Conservation (phyloP, 768 basidiomycete species). For the Rhodotorula taiwanensis region DNA sequence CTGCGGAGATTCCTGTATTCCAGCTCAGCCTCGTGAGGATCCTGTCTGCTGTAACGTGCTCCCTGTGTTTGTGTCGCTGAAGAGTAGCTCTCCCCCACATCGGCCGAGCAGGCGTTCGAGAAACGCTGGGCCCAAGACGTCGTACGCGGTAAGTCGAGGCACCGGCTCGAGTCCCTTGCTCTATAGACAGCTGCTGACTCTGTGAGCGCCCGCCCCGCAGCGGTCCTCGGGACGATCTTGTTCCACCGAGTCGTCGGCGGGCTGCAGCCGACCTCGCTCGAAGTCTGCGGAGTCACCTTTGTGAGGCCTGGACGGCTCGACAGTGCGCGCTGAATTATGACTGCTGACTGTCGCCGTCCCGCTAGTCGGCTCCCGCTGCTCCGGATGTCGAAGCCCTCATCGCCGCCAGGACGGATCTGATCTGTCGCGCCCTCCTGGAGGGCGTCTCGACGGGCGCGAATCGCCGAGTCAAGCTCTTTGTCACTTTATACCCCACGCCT, state of each 20-base stretch:
- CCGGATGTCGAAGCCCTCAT: slow-evolving; percentile 13
- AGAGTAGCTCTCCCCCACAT: too few relatives aligned
- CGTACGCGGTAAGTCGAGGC: not conserved
- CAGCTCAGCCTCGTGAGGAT: too few relatives aligned
- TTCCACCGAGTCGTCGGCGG: slow-evolving; percentile 27
- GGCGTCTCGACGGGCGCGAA: too few relatives aligned
- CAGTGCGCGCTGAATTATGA: not conserved
- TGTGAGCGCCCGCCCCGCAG: too few relatives aligned
- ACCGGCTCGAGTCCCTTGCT: too few relatives aligned
- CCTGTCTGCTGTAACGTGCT: too few relatives aligned
- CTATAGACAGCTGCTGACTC: too few relatives aligned
- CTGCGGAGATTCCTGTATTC: too few relatives aligned
- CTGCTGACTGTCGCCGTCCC: not conserved
- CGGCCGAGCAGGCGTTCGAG: too few relatives aligned
- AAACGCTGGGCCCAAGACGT: too few relatives aligned
- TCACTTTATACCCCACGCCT: slow-evolving; percentile 24
- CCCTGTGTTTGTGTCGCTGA: too few relatives aligned
- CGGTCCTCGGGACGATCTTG: not conserved
- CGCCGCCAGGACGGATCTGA: slow-evolving; percentile 12
- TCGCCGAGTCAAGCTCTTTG: slow-evolving; percentile 2
- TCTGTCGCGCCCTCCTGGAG: not conserved
- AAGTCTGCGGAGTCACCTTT: slow-evolving; percentile 16
- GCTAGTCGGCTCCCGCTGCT: slow-evolving; percentile 11
- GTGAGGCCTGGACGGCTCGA: not conserved
- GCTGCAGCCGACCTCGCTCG: not conserved